These are phyloP conservation scores for Collybia mongolica DNA, from an alignment of 768 basidiomycete genomes.

Conservation along the genomic window DNA sequence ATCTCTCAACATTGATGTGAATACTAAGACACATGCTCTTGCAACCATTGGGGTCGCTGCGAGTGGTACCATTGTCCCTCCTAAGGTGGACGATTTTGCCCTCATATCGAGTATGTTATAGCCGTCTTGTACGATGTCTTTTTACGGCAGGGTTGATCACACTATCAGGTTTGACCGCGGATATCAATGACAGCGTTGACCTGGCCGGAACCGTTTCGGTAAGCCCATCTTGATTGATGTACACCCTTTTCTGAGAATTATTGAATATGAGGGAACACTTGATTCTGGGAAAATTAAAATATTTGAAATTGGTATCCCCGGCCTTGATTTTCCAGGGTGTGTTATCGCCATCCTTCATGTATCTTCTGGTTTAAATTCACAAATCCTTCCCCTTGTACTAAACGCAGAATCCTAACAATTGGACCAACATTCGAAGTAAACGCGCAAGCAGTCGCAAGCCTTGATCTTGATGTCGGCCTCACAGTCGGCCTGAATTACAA, in stretches of 20 bases:
- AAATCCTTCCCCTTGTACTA: not conserved
- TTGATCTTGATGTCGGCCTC: slow-evolving; percentile 33
- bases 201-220: slow-evolving; percentile 35
- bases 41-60: slow-evolving; percentile 39
- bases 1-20: slow-evolving; percentile 24
- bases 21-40: slow-evolving; percentile 30
- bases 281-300: slow-evolving; percentile 13
- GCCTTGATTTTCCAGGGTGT: slow-evolving; percentile 18
- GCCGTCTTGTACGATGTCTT: not conserved
- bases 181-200: slow-evolving; percentile 32
- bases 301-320: slow-evolving; percentile 12
- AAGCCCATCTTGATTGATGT: not conserved
- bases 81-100: slow-evolving; percentile 31
- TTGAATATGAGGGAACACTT: slow-evolving; percentile 5
- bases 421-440: slow-evolving; percentile 38
- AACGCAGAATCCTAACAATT: slow-evolving; percentile 33
- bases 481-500: slow-evolving; percentile 30
- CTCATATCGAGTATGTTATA: slow-evolving; percentile 27
- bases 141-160: slow-evolving; percentile 10
- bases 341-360: slow-evolving; percentile 11
- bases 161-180: slow-evolving; percentile 26
- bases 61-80: slow-evolving; percentile 44
- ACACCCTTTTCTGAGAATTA: not conserved
- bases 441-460: slow-evolving; percentile 20
- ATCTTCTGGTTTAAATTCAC: not conserved